phyloP scores from a whole-genome alignment of 164 flowering plant genomes.

The Dillenia turbinata region DNA sequence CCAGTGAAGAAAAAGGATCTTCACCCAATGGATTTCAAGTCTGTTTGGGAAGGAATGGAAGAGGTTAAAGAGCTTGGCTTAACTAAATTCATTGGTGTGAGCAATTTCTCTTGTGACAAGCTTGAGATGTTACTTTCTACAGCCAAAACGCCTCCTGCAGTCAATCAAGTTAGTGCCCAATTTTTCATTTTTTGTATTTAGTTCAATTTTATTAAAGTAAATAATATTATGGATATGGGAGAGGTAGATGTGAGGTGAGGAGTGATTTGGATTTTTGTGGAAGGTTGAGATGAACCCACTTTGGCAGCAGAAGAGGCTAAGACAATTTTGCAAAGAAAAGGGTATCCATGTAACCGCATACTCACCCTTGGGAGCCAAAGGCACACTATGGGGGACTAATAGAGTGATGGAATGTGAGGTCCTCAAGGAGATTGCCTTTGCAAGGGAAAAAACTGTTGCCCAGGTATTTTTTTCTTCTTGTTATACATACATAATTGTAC shows the following conservation, averaged over 20 bases:
- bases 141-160: slow-evolving; percentile 25
- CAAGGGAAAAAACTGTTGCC: slow-evolving; percentile 16
- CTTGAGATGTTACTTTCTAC: slow-evolving; percentile 3
- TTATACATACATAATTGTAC: too few species aligned
- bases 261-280: background rate
- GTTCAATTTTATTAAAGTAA: too few species aligned
- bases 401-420: slow-evolving; percentile 16
- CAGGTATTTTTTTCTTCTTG: slow-evolving; percentile 12
- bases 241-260: too few species aligned
- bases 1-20: slow-evolving; percentile 1
- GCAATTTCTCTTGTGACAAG: slow-evolving; percentile 20
- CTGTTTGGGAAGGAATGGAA: slow-evolving; percentile 31
- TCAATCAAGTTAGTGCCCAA: slow-evolving; percentile 18
- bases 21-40: slow-evolving; percentile 15
- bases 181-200: too few species aligned
- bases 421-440: slow-evolving; percentile 15
- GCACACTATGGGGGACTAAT: slow-evolving; percentile 16
- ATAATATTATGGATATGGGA: too few species aligned
- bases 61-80: slow-evolving; percentile 19
- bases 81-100: slow-evolving; percentile 24
- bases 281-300: slow-evolving; percentile 28
- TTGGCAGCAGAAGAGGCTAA: slow-evolving; percentile 25
- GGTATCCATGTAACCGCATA: slow-evolving; percentile 24
- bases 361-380: slow-evolving; percentile 23
- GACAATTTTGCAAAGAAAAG: slow-evolving; percentile 17